Base-by-base conservation (phyloP, 176 grass and related monocot species). In the Pharus latifolius region DNA sequence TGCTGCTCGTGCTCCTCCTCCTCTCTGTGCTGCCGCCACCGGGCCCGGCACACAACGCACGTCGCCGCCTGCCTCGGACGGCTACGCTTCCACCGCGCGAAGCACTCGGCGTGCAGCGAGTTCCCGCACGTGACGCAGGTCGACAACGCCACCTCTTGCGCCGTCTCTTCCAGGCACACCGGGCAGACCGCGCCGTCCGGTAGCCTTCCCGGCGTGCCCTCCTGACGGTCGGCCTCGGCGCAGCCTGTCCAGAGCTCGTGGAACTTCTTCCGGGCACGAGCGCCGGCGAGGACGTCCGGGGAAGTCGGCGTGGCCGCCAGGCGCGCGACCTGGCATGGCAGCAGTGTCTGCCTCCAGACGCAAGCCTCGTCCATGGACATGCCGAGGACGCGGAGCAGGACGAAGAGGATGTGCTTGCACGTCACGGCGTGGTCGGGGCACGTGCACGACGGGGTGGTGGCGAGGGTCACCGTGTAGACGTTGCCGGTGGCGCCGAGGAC, bases 391-490 rank as follows among this genome's bases (percentile, higher is more conserved):
- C 95, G 95, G 55, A 99, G 81, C 44, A 99, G 78, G 41, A 99
- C 90, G 70, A 99, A 99, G 25, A 99, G 87, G 79, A 99, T 71
- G 72, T 99, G 95, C 74, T 99, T 94, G 95, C 95, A 94, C 4
- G 95, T 89, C 15, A 42, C 79, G 18, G 78, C 56, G 17, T 78
- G 76, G 81, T 99, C 95, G 0, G 95, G 90, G 75, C 95, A 99
- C 34, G 87, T 88, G 95, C 95, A 99, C 35, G 82, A 67, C 10
- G 95, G 95, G 2, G 57, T 2, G 19, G 78, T 47, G 1, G 79
- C 33, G 17, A 99, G 81, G 70, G 84, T 94, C 38, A 99, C 78
- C 16, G 79, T 82, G 76, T 99, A 99, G 35, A 94, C 95, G 67
- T 99, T 99, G 8, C 95, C 87, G 38, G 95, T 99, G 38, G 72